Evolutionary conservation across 2,329 filamentous ascomycete genomes (phyloP).

Genomic region (Ophiostoma pallidulum): DNA sequence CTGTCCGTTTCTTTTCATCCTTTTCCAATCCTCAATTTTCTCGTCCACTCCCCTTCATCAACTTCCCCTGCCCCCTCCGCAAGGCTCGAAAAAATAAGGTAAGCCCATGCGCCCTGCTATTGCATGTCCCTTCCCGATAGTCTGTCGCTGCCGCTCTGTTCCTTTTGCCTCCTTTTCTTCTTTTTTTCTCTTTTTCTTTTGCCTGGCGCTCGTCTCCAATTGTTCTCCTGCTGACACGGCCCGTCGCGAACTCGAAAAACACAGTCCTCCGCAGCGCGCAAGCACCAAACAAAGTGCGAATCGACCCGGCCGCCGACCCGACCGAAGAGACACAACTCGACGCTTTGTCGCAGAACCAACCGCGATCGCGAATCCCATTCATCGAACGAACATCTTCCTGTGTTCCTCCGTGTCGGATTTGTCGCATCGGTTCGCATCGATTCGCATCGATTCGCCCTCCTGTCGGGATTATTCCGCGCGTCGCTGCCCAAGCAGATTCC

Average conservation of each 20-base stretch:
- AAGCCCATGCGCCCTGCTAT: constrained; percentile 2
- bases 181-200: not conserved
- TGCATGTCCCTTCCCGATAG: not conserved
- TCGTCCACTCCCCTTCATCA: not conserved
- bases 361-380: not conserved
- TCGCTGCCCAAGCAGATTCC: not conserved
- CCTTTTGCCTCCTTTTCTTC: too few relatives aligned
- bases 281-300: too few relatives aligned
- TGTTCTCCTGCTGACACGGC: not conserved
- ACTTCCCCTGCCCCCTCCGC: too few relatives aligned
- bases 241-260: not conserved
- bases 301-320: too few relatives aligned
- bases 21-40: not conserved
- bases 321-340: too few relatives aligned
- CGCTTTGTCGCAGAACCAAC: not conserved
- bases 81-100: not conserved
- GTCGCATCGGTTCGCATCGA: constrained; percentile 7
- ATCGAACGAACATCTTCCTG: not conserved
- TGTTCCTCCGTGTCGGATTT: not conserved
- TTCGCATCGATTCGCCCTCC: too few relatives aligned
- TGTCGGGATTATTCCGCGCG: not conserved
- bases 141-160: not conserved
- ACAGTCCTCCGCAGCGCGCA: too few relatives aligned
- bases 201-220: not conserved
- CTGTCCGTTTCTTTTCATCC: too few relatives aligned